Evolutionary conservation across 1,284 basidiomycete genomes (phyloP), one percentile per base, ranked within the genome.

Genomic region (Leccinum angustisporum): DNA sequence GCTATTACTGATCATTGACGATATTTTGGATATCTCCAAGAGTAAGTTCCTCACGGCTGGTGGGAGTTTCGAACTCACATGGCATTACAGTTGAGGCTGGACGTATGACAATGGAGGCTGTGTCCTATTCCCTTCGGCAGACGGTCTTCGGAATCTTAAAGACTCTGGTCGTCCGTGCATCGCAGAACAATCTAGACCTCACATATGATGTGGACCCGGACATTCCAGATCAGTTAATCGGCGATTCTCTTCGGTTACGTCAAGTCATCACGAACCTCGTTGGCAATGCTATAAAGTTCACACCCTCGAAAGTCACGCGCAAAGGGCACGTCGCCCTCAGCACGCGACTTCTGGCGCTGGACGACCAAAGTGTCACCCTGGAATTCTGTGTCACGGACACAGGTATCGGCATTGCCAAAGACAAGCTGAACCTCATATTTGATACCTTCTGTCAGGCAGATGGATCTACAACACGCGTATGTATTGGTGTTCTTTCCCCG

Each of bases 361-460:
- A 92, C 67, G 86, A 92, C 69, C 82, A 87, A 70, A 88, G 86
- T 68, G 90, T 96, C 55, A 94, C 94, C 58, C 81, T 99, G 34
- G 95, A 98, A 78, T 98, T 99, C 81, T 98, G 96, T 73, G 97
- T 99, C 13, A 91, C 90, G 58, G 97, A 99, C 75, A 98, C 96
- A 1, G 97, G 97, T 66, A 99, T 99, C 71, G 97, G 97, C 64
- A 99, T 99, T 77, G 96, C 97, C 69, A 95, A 96, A 76, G 97
- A 99, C 78, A 99, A 99, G 82, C 80, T 99, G 64, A 97, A 97
- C 72, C 83, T 99, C 74, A 99, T 99, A 74, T 99, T 99, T 78
- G 97, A 99, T 75, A 99, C 97, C 5, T 99, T 99, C 80, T 96
- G 95, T 70, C 97, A 99, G 75, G 97, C 97, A 0, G 97, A 99